These are phyloP conservation scores for Pseudogymnoascus sp. DNA, from an alignment of 2,329 filamentous ascomycete species.

Conservation along the genomic window DNA sequence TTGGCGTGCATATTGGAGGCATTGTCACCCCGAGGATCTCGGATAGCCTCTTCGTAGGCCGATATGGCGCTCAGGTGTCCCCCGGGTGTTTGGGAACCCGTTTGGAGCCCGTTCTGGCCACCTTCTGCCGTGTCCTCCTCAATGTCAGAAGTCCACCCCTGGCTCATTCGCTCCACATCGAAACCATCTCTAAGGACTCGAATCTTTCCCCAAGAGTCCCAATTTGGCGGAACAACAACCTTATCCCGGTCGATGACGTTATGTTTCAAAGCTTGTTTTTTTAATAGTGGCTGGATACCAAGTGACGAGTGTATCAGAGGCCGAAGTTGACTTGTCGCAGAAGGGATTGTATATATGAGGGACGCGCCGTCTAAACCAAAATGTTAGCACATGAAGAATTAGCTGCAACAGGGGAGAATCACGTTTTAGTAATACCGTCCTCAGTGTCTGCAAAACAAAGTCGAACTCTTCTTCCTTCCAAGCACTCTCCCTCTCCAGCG, in stretches of 20 bases:
- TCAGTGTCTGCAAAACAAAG: slow-evolving; percentile 84
- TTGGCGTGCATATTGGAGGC: slow-evolving; percentile 43
- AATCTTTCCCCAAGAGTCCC: slow-evolving; percentile 98
- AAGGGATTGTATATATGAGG: slow-evolving; percentile 75
- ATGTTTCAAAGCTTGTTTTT: slow-evolving; percentile 71
- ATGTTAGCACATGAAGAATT: background rate
- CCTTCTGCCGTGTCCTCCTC: slow-evolving; percentile 41
- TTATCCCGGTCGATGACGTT: slow-evolving; percentile 92
- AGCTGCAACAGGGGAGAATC: slow-evolving; percentile 29
- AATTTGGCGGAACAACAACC: slow-evolving; percentile 89
- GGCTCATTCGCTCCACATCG: slow-evolving; percentile 78
- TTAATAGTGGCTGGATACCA: slow-evolving; percentile 75
- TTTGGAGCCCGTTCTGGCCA: slow-evolving; percentile 13
- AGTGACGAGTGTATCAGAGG: slow-evolving; percentile 77
- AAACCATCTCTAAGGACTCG: slow-evolving; percentile 85
- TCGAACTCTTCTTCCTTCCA: slow-evolving; percentile 98
- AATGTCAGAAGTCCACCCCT: slow-evolving; percentile 79
- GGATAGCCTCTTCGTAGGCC: slow-evolving; percentile 72
- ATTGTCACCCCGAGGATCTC: slow-evolving; percentile 61
- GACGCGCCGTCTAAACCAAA: slow-evolving; percentile 63
- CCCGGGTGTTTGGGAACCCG: slow-evolving; percentile 28
- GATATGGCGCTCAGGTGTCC: slow-evolving; percentile 49
- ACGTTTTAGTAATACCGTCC: slow-evolving; percentile 84
- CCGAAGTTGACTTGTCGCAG: slow-evolving; percentile 67
- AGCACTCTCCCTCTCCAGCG: slow-evolving; percentile 76